phyloP scores from a whole-genome alignment of 768 basidiomycete species.

The Leucocoprinus leucothites region DNA sequence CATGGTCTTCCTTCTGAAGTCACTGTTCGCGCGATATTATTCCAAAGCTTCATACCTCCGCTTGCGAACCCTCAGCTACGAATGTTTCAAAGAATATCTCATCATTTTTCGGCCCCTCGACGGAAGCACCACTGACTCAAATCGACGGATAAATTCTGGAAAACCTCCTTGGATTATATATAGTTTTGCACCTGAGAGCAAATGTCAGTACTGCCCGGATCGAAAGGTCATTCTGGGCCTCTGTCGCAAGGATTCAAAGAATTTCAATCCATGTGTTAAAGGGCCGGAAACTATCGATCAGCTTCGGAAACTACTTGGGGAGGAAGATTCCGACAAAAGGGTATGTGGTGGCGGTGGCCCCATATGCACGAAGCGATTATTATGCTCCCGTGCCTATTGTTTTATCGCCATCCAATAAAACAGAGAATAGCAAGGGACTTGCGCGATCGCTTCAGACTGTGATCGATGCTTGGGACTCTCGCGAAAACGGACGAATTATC shows the following conservation, averaged over 20 bases:
- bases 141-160: not conserved
- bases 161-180: not conserved
- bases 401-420: not conserved
- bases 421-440: not conserved
- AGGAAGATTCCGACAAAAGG: not conserved
- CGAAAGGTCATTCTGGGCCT: not conserved
- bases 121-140: not conserved
- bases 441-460: not conserved
- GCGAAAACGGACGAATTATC: not conserved
- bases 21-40: not conserved
- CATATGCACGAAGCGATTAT: not conserved
- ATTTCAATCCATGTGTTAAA: not conserved
- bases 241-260: not conserved
- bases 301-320: not conserved
- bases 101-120: not conserved
- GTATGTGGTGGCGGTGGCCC: not conserved
- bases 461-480: not conserved
- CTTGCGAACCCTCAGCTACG: not conserved
- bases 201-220: not conserved
- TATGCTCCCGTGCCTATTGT: not conserved
- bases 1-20: not conserved
- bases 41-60: not conserved
- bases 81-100: not conserved
- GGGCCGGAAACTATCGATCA: not conserved
- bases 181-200: conserved; percentile 1